Percentiles rank a stretch among this genome's conserved stretches.
These are phyloP conservation scores for Phytophthora ohioensis DNA, from an alignment of 352 stramenopile genomes.

Conservation along the genomic window DNA sequence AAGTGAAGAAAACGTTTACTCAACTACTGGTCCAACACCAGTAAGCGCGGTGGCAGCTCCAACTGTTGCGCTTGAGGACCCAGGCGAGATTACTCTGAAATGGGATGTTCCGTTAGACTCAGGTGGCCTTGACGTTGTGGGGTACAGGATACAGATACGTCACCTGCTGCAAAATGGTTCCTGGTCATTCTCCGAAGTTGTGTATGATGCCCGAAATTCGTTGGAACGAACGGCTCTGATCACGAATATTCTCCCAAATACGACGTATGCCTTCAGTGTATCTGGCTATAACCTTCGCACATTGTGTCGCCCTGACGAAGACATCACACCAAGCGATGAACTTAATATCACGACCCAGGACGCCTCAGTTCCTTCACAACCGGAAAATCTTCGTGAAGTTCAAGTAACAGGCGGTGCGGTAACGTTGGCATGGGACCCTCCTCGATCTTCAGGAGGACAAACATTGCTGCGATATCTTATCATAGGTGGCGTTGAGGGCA, in stretches of 20 bases:
- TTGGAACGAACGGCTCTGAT: conserved; percentile 33
- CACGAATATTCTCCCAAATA: conserved; percentile 45
- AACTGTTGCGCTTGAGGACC: conserved; percentile 45
- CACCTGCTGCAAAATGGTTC: conserved; percentile 34
- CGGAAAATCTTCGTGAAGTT: conserved; percentile 43
- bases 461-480: conserved; percentile 46
- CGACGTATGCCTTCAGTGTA: conserved; percentile 57
- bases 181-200: conserved; percentile 43
- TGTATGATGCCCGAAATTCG: conserved; percentile 52
- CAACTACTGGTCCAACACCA: conserved; percentile 42
- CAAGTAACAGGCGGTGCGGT: conserved; percentile 52
- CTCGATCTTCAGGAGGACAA: conserved; percentile 46
- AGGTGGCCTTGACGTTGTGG: conserved; percentile 53
- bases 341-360: conserved; percentile 50
- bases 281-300: conserved; percentile 57
- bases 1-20: conserved; percentile 35
- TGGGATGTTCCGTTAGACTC: conserved; percentile 54
- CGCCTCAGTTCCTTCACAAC: conserved; percentile 47
- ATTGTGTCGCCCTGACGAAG: conserved; percentile 43
- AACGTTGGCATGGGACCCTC: conserved; percentile 53
- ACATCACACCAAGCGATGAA: conserved; percentile 36
- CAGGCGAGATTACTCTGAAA: conserved; percentile 52
- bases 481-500: conserved; percentile 8
- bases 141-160: conserved; percentile 49
- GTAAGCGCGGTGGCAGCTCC: conserved; percentile 39